phyloP scores from a whole-genome alignment of 1,284 basidiomycete species.

The Sporisorium graminicola region DNA sequence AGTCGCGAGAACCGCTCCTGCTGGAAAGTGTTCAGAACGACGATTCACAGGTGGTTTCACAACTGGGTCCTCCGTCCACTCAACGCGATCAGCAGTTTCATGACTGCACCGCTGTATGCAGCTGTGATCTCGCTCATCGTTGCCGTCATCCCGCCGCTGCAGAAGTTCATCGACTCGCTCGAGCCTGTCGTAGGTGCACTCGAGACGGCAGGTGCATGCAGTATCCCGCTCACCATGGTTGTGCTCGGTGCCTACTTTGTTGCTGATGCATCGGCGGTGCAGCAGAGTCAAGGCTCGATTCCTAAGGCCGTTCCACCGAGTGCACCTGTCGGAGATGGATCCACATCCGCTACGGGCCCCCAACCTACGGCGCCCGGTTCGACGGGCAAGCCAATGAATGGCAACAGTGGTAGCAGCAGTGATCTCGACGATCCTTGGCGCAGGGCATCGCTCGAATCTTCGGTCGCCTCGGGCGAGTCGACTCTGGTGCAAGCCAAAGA shows the following conservation, averaged over 20 bases:
- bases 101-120: slow-evolving; percentile 77
- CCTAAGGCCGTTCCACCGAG: slow-evolving; percentile 37
- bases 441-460: slow-evolving; percentile 32
- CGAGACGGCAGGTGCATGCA: slow-evolving; percentile 70
- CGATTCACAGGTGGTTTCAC: slow-evolving; percentile 9
- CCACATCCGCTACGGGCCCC: slow-evolving; percentile 25
- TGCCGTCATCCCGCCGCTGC: slow-evolving; percentile 80
- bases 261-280: slow-evolving; percentile 42
- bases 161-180: slow-evolving; percentile 66
- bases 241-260: slow-evolving; percentile 91
- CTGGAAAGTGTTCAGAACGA: slow-evolving; percentile 24
- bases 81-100: slow-evolving; percentile 78
- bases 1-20: slow-evolving; percentile 45
- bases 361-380: slow-evolving; percentile 25
- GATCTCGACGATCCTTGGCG: slow-evolving; percentile 46
- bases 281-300: slow-evolving; percentile 13
- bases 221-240: slow-evolving; percentile 85
- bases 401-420: slow-evolving; percentile 1
- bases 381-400: slow-evolving; percentile 5
- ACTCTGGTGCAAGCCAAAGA: slow-evolving; percentile 43
- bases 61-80: slow-evolving; percentile 52
- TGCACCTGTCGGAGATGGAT: slow-evolving; percentile 42
- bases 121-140: slow-evolving; percentile 83
- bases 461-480: slow-evolving; percentile 26
- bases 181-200: slow-evolving; percentile 71